Conservation (phyloP, 495 filamentous ascomycete species). For the Podospora bellae-mahoneyi region DNA sequence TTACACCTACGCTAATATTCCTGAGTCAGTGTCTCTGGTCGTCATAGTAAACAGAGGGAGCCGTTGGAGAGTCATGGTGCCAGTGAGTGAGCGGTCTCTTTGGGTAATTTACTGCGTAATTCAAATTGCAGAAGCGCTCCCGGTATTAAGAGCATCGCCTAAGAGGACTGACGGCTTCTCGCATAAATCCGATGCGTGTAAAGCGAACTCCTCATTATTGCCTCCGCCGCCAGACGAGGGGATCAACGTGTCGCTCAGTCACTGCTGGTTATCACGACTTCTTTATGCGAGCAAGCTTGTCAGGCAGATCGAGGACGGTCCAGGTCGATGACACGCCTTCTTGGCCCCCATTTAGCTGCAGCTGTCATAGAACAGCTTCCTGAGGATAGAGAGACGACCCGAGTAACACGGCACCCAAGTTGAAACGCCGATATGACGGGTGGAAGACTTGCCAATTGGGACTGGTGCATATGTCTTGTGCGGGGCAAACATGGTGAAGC, state of each 20-base stretch:
- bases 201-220: neutral
- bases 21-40: neutral
- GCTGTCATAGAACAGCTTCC: neutral
- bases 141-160: constrained; percentile 7
- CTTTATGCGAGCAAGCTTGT: neutral
- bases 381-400: neutral
- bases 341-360: neutral
- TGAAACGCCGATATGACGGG: neutral
- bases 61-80: neutral
- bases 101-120: constrained; percentile 5
- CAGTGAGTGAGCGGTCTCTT: neutral
- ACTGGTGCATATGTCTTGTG: neutral
- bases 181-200: constrained; percentile 25
- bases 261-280: neutral
- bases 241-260: neutral
- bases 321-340: neutral
- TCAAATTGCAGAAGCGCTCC: neutral
- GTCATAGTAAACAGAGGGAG: neutral
- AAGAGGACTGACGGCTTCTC: constrained; percentile 18
- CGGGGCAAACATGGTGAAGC: neutral
- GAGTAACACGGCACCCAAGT: neutral
- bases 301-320: neutral
- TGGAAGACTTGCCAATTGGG: neutral
- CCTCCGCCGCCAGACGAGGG: neutral
- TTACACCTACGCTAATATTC: neutral